These are phyloP conservation scores for Citrus sinensis DNA, from an alignment of 345 rosid species.

Conservation along the genomic window DNA sequence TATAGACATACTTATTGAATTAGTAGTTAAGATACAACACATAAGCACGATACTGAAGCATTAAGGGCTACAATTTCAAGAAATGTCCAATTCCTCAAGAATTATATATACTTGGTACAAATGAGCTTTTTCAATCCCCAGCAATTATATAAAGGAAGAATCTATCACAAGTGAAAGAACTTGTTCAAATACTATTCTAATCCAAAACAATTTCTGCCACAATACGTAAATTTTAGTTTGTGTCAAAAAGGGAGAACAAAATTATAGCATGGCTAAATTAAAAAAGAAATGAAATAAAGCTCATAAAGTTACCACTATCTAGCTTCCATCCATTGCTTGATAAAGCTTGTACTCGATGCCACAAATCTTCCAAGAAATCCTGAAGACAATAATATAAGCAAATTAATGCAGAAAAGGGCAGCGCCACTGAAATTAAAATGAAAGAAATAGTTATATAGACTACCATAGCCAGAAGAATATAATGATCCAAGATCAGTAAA, in stretches of 20 bases:
- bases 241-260: not conserved
- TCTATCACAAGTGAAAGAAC: not conserved
- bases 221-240: not conserved
- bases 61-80: not conserved
- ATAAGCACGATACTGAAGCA: not conserved
- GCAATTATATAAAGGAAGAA: not conserved
- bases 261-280: not conserved
- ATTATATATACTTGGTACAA: not conserved
- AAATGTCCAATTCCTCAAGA: not conserved
- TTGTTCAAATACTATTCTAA: not conserved
- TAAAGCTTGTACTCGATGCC: conserved; percentile 67
- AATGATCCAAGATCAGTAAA: not conserved
- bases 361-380: conserved; percentile 97
- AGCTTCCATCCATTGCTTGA: conserved; percentile 89
- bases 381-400: conserved; percentile 23
- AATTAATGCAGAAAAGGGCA: conserved; percentile 9
- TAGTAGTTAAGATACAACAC: not conserved
- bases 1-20: not conserved
- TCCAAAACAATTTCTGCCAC: not conserved
- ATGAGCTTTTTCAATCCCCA: not conserved
- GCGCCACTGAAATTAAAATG: not conserved
- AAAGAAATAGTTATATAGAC: not conserved
- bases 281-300: not conserved
- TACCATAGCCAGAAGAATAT: not conserved
- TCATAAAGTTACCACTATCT: conserved; percentile 64